Evolutionary conservation across 768 basidiomycete species (phyloP).

Genomic region (Leccinum sublutescens): DNA sequence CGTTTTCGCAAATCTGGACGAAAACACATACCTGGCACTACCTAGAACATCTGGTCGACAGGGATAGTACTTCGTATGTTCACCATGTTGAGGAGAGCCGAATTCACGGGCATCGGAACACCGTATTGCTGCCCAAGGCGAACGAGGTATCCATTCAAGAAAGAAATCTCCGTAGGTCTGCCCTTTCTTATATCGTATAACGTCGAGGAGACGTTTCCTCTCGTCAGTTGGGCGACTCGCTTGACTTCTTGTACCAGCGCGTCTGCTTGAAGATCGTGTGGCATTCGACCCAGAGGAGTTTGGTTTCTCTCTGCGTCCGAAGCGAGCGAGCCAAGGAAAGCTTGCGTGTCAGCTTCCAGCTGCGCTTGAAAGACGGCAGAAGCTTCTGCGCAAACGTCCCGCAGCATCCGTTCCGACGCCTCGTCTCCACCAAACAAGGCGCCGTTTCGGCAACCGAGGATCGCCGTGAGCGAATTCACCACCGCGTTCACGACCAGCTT

Average conservation of each 20-base stretch:
- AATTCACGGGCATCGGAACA: slow-evolving; percentile 57
- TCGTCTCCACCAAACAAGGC: slow-evolving; percentile 51
- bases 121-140: slow-evolving; percentile 55
- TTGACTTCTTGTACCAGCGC: slow-evolving; percentile 56
- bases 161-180: slow-evolving; percentile 72
- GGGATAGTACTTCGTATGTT: slow-evolving; percentile 58
- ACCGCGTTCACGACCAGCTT: slow-evolving; percentile 81
- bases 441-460: slow-evolving; percentile 80
- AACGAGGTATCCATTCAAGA: slow-evolving; percentile 78
- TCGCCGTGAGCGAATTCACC: slow-evolving; percentile 83
- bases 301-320: slow-evolving; percentile 22
- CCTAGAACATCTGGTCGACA: slow-evolving; percentile 42
- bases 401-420: slow-evolving; percentile 45
- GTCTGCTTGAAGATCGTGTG: slow-evolving; percentile 43
- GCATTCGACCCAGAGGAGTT: slow-evolving; percentile 39
- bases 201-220: slow-evolving; percentile 78
- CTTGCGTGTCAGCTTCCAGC: slow-evolving; percentile 39
- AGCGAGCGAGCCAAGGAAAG: slow-evolving; percentile 25
- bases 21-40: slow-evolving; percentile 12
- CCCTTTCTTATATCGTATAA: slow-evolving; percentile 65
- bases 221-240: slow-evolving; percentile 57
- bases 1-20: neutral
- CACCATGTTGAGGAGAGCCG: slow-evolving; percentile 55
- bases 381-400: slow-evolving; percentile 70
- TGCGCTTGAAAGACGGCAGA: slow-evolving; percentile 56